Base-by-base conservation (phyloP, 2,329 filamentous ascomycete genomes). In the Dothideomycetes sp. region DNA sequence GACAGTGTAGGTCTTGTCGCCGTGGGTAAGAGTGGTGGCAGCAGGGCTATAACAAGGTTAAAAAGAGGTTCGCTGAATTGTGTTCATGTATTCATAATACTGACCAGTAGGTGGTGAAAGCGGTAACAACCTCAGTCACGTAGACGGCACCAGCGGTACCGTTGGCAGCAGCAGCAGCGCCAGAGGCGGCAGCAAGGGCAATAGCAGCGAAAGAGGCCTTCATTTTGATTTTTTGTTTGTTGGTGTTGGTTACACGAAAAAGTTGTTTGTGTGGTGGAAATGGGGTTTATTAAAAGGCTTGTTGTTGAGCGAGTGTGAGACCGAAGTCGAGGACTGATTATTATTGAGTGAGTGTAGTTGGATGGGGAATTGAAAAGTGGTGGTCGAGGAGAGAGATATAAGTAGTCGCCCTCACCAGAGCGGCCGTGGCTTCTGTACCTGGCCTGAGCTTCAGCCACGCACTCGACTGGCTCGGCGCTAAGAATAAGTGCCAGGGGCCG, bases 131-230 rank as follows among this genome's bases (percentile, higher is more conserved):
- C 42, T 57, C 49, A 18, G 54, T 55, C 33, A 51, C 48, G 49
- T 52, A 52, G 39, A 41, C 45, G 33, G 45, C 31, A 15, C 36
- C 24, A 19, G 37, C 35, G 39, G 44, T 47, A 32, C 40, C 38
- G 36, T 31, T 36, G 51, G 59, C 58, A 44, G 59, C 36, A 47
- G 55, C 63, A 51, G 55, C 58, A 48, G 57, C 57, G 49, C 56
- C 60, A 45, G 64, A 50, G 49, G 57, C 59, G 46, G 43, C 49
- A 44, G 58, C 63, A 43, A 66, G 50, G 49, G 60, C 58, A 44
- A 41, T 41, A 41, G 48, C 45, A 60, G 45, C 44, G 38, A 46
- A 49, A 48, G 66, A 59, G 64, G 68, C 67, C 62, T 65, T 66
- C 68, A 72, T 72, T 47, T 61, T 69, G 64, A 58, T 47, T 22